Evolutionary conservation across 2,329 filamentous ascomycete species (phyloP).

Genomic region (Ceratocystis smalleyi): DNA sequence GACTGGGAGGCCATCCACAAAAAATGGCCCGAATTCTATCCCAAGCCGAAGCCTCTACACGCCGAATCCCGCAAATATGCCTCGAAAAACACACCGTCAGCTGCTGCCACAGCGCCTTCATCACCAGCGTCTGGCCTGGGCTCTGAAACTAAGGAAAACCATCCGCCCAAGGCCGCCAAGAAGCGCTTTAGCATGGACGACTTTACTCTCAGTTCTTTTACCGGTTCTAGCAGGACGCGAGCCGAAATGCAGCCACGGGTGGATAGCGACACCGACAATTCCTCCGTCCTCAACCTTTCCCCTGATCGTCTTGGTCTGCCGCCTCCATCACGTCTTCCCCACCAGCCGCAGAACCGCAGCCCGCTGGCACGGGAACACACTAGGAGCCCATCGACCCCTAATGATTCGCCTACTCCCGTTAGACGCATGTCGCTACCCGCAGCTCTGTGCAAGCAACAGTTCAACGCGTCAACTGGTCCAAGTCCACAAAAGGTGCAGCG

Average conservation of each 20-base stretch:
- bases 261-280: slow-evolving; percentile 37
- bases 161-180: slow-evolving; percentile 24
- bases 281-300: slow-evolving; percentile 25
- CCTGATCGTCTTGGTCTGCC: slow-evolving; percentile 26
- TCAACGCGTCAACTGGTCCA: neutral
- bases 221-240: slow-evolving; percentile 28
- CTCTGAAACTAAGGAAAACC: slow-evolving; percentile 31
- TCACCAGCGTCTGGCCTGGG: slow-evolving; percentile 1
- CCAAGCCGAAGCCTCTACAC: slow-evolving; percentile 26
- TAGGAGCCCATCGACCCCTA: slow-evolving; percentile 21
- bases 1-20: slow-evolving; percentile 33
- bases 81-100: neutral
- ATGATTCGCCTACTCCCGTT: slow-evolving; percentile 10
- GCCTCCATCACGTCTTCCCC: slow-evolving; percentile 21
- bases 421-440: slow-evolving; percentile 17
- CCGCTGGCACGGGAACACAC: slow-evolving; percentile 27
- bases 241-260: slow-evolving; percentile 40
- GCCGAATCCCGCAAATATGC: slow-evolving; percentile 7
- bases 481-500: slow-evolving; percentile 14
- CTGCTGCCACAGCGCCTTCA: slow-evolving; percentile 10
- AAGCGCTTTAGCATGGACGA: slow-evolving; percentile 25
- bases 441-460: slow-evolving; percentile 12
- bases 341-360: slow-evolving; percentile 25
- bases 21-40: slow-evolving; percentile 38
- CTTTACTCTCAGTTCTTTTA: slow-evolving; percentile 29